Conservation (phyloP, 495 filamentous ascomycete species). For the Lasiosphaeris hirsuta region DNA sequence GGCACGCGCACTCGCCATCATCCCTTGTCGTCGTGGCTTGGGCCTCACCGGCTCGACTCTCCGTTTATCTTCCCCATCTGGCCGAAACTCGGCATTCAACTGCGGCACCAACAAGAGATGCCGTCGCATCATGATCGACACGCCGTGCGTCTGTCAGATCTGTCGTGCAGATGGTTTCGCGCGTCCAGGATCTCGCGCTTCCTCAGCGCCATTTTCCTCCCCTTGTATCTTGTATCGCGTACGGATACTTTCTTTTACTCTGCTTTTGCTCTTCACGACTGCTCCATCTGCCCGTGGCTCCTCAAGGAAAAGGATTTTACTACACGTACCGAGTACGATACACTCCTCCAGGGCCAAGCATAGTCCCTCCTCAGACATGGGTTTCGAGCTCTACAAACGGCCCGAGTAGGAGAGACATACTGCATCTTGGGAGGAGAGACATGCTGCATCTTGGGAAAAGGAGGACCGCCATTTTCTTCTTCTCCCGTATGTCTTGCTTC, state of each 20-base stretch:
- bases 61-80: neutral
- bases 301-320: neutral
- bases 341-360: no score
- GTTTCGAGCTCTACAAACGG: no score
- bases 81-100: constrained; percentile 1
- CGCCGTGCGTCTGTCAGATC: constrained; percentile 37
- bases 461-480: no score
- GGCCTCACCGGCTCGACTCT: neutral
- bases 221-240: constrained; percentile 1
- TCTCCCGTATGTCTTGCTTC: no score
- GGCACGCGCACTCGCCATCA: neutral
- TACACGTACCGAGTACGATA: no score
- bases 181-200: neutral
- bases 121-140: constrained; percentile 35
- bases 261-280: constrained; percentile 2
- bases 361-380: no score
- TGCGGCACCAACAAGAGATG: constrained; percentile 15
- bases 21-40: neutral
- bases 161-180: constrained; percentile 30
- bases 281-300: neutral
- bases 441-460: no score
- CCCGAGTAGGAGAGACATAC: no score
- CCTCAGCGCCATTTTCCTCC: constrained; percentile 4
- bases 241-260: constrained; percentile 3
- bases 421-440: no score